Conservation (phyloP, 2,329 filamentous ascomycete genomes). For the Diaporthe helianthi region DNA sequence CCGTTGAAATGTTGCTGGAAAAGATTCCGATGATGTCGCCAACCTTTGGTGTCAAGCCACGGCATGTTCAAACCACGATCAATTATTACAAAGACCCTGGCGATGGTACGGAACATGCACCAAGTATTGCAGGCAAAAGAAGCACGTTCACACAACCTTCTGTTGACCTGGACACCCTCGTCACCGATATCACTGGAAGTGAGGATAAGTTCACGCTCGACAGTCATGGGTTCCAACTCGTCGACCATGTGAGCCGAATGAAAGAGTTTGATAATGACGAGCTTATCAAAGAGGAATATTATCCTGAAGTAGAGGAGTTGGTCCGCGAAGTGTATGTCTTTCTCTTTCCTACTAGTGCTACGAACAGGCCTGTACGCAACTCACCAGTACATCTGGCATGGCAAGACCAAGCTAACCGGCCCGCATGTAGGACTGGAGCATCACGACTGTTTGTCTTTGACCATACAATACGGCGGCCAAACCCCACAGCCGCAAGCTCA, state of each 20-base stretch:
- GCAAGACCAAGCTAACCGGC: neutral
- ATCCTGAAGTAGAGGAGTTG: neutral
- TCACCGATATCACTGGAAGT: constrained; percentile 7
- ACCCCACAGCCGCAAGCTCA: constrained; percentile 48
- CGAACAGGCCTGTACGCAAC: too few species aligned
- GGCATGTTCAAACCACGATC: constrained; percentile 36
- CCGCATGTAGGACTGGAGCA: neutral
- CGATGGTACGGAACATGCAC: constrained; percentile 39
- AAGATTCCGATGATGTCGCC: neutral
- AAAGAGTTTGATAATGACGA: neutral
- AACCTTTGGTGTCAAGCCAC: neutral
- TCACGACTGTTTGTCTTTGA: constrained; percentile 7
- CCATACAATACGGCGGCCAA: constrained; percentile 6
- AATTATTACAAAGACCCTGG: constrained; percentile 42
- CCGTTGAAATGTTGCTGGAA: neutral
- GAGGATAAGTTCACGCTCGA: neutral
- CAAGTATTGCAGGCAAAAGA: constrained; percentile 33
- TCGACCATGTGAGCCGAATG: neutral
- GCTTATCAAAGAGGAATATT: constrained; percentile 3
- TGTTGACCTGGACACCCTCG: neutral
- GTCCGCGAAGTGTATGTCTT: neutral
- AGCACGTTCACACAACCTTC: constrained; percentile 11
- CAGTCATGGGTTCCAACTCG: constrained; percentile 15
- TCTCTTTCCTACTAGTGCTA: neutral
- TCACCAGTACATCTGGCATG: neutral